Evolutionary conservation across 2,329 filamentous ascomycete genomes (phyloP).

Genomic region (Pyrenophora teres): DNA sequence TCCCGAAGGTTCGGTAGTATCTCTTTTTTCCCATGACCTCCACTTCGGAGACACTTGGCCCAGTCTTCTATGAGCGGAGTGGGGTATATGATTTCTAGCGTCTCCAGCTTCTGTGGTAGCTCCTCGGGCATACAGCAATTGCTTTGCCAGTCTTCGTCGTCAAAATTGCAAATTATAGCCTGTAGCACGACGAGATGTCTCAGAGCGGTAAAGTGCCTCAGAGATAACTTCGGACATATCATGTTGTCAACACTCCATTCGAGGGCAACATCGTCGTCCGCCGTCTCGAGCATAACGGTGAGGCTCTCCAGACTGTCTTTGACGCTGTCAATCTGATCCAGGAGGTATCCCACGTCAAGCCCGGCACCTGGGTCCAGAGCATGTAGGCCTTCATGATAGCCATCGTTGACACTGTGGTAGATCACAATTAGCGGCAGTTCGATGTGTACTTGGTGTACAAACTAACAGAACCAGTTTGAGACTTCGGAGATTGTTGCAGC

Average conservation of each 20-base stretch:
- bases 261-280: slow-evolving; percentile 16
- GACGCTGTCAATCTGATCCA: slow-evolving; percentile 20
- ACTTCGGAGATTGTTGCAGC: slow-evolving; percentile 15
- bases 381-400: slow-evolving; percentile 18
- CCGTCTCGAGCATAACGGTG: slow-evolving; percentile 18
- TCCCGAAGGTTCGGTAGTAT: slow-evolving; percentile 4
- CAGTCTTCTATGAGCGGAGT: slow-evolving; percentile 14
- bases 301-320: slow-evolving; percentile 15
- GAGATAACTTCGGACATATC: slow-evolving; percentile 10
- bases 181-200: slow-evolving; percentile 22
- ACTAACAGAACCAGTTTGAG: slow-evolving; percentile 20
- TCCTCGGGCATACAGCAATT: slow-evolving; percentile 2
- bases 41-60: slow-evolving; percentile 5
- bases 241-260: slow-evolving; percentile 21
- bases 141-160: not conserved
- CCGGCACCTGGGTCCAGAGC: not conserved
- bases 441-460: not conserved
- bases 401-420: slow-evolving; percentile 17
- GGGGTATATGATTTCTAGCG: slow-evolving; percentile 22
- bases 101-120: slow-evolving; percentile 21
- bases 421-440: not conserved
- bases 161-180: slow-evolving; percentile 18
- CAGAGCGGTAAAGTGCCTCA: slow-evolving; percentile 15
- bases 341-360: slow-evolving; percentile 19
- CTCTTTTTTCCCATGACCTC: too few relatives aligned